A percentile compares a stretch with the other conserved stretches of the same genome.
Conservation (phyloP, 2,329 filamentous ascomycete species). For the Hypoxylon sp. region DNA sequence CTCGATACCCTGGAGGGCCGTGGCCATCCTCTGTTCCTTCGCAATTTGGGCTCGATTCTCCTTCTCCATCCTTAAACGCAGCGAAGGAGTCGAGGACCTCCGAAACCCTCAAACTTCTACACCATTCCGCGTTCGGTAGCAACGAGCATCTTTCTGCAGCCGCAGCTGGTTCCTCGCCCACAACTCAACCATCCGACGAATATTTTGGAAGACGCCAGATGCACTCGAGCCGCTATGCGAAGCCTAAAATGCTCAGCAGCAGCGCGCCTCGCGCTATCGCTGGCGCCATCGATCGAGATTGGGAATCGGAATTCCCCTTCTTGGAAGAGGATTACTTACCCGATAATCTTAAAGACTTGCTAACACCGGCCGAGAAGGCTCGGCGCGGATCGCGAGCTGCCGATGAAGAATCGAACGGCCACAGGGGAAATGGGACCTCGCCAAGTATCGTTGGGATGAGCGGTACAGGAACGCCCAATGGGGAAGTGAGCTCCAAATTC, state of each 20-base stretch:
- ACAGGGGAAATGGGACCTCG: constrained; percentile 55
- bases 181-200: constrained; percentile 62
- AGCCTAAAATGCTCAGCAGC: constrained; percentile 79
- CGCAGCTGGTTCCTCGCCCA: constrained; percentile 57
- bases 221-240: constrained; percentile 76
- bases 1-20: constrained; percentile 81
- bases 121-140: constrained; percentile 77
- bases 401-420: constrained; percentile 65
- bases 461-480: constrained; percentile 58
- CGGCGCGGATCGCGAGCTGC: constrained; percentile 71
- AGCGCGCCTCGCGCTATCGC: constrained; percentile 76
- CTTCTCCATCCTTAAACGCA: constrained; percentile 78
- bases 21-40: constrained; percentile 94
- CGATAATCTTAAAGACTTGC: constrained; percentile 74
- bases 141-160: constrained; percentile 73
- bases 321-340: constrained; percentile 90
- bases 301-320: constrained; percentile 80
- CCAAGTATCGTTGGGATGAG: constrained; percentile 57
- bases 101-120: constrained; percentile 74
- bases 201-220: constrained; percentile 79
- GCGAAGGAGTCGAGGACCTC: constrained; percentile 73
- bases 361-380: constrained; percentile 78
- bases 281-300: constrained; percentile 74
- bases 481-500: constrained; percentile 68
- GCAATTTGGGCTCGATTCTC: constrained; percentile 90